phyloP scores from a whole-genome alignment of 306 rosid genomes.

The Lotus japonicus region DNA sequence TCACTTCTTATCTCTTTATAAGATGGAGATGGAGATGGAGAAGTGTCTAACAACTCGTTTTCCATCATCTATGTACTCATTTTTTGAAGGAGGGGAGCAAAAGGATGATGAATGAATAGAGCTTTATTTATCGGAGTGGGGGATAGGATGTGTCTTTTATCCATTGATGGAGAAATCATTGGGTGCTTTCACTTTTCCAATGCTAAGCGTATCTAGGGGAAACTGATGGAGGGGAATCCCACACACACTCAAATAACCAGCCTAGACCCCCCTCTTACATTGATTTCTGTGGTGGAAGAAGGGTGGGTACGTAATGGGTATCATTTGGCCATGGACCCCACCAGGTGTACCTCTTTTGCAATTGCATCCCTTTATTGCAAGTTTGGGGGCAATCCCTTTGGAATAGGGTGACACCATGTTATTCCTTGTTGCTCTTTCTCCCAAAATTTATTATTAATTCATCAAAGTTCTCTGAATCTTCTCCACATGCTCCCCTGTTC shows the following conservation, averaged over 20 bases:
- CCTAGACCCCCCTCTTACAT: constrained; percentile 16
- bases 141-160: constrained; percentile 40
- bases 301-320: not conserved
- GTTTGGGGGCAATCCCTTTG: constrained; percentile 34
- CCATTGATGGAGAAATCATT: constrained; percentile 44
- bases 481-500: constrained; percentile 73
- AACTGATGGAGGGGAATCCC: constrained; percentile 14
- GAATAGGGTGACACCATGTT: constrained; percentile 56
- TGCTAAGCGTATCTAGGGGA: constrained; percentile 33
- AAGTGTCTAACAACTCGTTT: too few species aligned
- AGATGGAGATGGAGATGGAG: too few species aligned
- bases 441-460: not conserved
- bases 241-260: not conserved
- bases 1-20: too few species aligned
- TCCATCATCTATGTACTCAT: too few species aligned
- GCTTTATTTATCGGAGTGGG: constrained; percentile 8
- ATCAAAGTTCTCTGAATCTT: constrained; percentile 58
- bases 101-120: not conserved
- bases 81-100: too few species aligned
- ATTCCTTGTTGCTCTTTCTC: constrained; percentile 40
- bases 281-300: constrained; percentile 16
- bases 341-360: constrained; percentile 27
- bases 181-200: constrained; percentile 46
- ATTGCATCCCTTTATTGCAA: constrained; percentile 32
- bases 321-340: constrained; percentile 20